These are phyloP conservation scores for Rubia balearica DNA, from an alignment of 305 asterid species.

Conservation along the genomic window DNA sequence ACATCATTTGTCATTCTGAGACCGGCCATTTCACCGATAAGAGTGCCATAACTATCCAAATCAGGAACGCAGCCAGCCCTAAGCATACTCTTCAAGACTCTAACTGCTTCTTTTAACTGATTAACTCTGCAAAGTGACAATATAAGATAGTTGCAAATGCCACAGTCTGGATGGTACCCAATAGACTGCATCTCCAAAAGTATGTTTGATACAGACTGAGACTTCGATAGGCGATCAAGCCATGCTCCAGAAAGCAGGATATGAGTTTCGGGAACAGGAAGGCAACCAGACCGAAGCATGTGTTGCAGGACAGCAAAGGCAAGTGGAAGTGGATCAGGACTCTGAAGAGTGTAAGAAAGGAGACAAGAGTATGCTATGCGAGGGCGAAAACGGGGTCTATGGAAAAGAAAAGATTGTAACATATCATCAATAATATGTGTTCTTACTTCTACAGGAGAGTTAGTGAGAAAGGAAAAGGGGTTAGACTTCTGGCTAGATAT, in stretches of 20 bases:
- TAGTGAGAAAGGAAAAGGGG: conserved; percentile 56
- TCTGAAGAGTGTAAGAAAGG: conserved; percentile 50
- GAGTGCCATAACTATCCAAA: conserved; percentile 53
- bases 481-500: conserved; percentile 29
- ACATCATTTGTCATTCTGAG: conserved; percentile 36
- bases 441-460: conserved; percentile 28
- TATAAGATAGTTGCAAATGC: conserved; percentile 64
- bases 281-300: conserved; percentile 66
- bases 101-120: conserved; percentile 40
- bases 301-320: conserved; percentile 62
- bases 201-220: conserved; percentile 29
- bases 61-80: conserved; percentile 56
- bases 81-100: conserved; percentile 52
- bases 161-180: conserved; percentile 60
- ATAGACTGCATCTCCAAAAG: conserved; percentile 44
- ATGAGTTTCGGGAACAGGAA: conserved; percentile 52
- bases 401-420: conserved; percentile 42
- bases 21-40: conserved; percentile 45
- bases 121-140: conserved; percentile 62
- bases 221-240: conserved; percentile 28
- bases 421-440: conserved; percentile 38
- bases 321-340: conserved; percentile 48
- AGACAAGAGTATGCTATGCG: conserved; percentile 47
- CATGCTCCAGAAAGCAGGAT: conserved; percentile 60
- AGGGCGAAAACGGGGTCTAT: conserved; percentile 55